Base-by-base conservation (phyloP, 306 rosid genomes). In the Geum urbanum region DNA sequence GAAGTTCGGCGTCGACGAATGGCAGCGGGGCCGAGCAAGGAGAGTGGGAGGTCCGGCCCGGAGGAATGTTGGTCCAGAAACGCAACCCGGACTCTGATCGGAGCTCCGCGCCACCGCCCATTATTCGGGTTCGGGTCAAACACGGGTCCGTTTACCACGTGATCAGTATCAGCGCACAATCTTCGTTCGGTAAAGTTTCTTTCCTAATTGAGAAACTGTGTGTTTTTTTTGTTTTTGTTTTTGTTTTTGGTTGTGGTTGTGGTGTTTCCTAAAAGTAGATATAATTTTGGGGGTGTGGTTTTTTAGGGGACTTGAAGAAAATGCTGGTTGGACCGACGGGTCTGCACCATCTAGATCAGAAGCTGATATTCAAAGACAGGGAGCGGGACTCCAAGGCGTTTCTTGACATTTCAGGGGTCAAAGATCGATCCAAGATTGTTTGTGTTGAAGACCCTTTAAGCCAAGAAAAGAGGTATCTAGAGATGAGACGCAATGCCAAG, bases 51-150 rank as follows among this genome's bases (percentile, higher is more conserved):
- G 76, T 88, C 70, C 72, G 99, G 58, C 99, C 99, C 0, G 99
- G 99, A 56, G 99, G 99, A 79, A 94, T 94, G 99, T 69, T 94
- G 67, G 99, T 94, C 47, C 99, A 94, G 89, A 88, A 70, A 63
- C 82, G 99, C 76, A 76, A 59, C 32, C 46, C 78, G n/a, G 86
- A 74, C 58, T 78, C 95, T 24, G 95, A 91, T 82, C 87, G 74
- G 55, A 86, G 79, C 83, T 69, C 90, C 3, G 88, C 71, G 8
- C 84, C 82, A 13, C 82, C 87, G 53, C 96, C 97, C 43, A 84
- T 83, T 15, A 80, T 94, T 67, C 76, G 92, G 73, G 95, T 94
- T 44, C 80, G 86, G 76, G 97, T 94, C 80, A 94, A 94, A 77
- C 79, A 84, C 62, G 88, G 87, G 62, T 87, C 99, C 43, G 80